phyloP scores from a whole-genome alignment of 2,329 filamentous ascomycete genomes.

The Verticillium tricorpus region DNA sequence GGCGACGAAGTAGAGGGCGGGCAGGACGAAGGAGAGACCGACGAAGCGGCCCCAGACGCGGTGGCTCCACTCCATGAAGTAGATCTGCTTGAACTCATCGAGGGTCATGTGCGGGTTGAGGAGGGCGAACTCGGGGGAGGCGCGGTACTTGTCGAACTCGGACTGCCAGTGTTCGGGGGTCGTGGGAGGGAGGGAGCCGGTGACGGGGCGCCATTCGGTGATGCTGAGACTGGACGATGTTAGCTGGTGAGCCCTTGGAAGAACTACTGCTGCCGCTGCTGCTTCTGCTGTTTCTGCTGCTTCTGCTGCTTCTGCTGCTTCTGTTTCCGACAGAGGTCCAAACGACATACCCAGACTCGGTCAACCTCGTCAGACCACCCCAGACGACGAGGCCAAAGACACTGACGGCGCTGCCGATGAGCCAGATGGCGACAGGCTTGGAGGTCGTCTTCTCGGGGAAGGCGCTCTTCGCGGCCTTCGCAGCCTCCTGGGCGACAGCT shows the following conservation, averaged over 20 bases:
- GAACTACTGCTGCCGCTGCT: too few species aligned
- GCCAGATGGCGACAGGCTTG: conserved; percentile 84
- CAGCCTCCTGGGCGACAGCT: conserved; percentile 4
- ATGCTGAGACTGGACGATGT: conserved; percentile 70
- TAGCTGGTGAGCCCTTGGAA: not conserved
- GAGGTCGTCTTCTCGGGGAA: conserved; percentile 62
- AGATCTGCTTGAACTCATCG: conserved; percentile 95
- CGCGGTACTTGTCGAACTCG: conserved; percentile 88
- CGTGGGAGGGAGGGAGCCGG: conserved; percentile 81
- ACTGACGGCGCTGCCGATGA: conserved; percentile 83
- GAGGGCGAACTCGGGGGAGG: conserved; percentile 86
- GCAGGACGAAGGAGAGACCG: conserved; percentile 82
- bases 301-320: too few species aligned
- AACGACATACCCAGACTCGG: conserved; percentile 78
- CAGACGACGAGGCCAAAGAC: conserved; percentile 97
- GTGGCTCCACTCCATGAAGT: conserved; percentile 99
- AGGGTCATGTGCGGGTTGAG: conserved; percentile 92
- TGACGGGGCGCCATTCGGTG: conserved; percentile 97
- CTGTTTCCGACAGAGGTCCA: too few species aligned
- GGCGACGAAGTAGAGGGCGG: conserved; percentile 82
- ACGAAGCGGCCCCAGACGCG: conserved; percentile 91
- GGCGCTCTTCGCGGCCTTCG: conserved; percentile 25
- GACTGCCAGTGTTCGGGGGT: conserved; percentile 79
- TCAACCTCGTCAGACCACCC: conserved; percentile 87
- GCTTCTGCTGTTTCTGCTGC: too few species aligned